phyloP scores from a whole-genome alignment of 306 rosid species.

The Pachyrhizus erosus region DNA sequence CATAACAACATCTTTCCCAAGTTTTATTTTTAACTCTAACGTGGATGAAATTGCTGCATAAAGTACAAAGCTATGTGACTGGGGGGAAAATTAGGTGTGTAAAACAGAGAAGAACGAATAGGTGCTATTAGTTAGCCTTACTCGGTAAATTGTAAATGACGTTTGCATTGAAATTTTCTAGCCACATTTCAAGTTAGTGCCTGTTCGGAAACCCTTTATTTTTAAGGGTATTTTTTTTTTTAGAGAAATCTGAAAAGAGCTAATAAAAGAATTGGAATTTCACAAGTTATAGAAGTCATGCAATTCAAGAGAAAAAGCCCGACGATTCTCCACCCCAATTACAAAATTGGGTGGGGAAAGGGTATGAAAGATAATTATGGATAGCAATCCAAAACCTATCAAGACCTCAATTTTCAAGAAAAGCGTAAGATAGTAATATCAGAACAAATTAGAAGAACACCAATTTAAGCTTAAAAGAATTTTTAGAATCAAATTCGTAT shows the following conservation, averaged over 20 bases:
- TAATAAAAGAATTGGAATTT: neutral
- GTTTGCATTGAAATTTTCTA: slow-evolving; percentile 40
- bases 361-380: too few relatives aligned
- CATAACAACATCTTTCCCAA: slow-evolving; percentile 91
- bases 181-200: neutral
- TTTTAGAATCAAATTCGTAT: neutral
- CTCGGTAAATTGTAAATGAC: slow-evolving; percentile 47
- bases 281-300: neutral
- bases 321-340: too few relatives aligned
- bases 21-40: slow-evolving; percentile 91
- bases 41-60: slow-evolving; percentile 88
- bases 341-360: too few relatives aligned
- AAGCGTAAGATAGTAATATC: neutral
- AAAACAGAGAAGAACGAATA: slow-evolving; percentile 13
- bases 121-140: slow-evolving; percentile 32
- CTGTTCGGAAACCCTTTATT: neutral
- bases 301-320: neutral
- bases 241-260: neutral
- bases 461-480: neutral
- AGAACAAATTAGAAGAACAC: neutral
- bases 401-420: too few relatives aligned
- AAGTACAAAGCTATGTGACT: slow-evolving; percentile 41
- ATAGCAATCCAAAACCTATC: too few relatives aligned
- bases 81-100: slow-evolving; percentile 34
- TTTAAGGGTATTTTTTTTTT: neutral